Conservation (phyloP, 345 rosid genomes). For the Populus euphratica region DNA sequence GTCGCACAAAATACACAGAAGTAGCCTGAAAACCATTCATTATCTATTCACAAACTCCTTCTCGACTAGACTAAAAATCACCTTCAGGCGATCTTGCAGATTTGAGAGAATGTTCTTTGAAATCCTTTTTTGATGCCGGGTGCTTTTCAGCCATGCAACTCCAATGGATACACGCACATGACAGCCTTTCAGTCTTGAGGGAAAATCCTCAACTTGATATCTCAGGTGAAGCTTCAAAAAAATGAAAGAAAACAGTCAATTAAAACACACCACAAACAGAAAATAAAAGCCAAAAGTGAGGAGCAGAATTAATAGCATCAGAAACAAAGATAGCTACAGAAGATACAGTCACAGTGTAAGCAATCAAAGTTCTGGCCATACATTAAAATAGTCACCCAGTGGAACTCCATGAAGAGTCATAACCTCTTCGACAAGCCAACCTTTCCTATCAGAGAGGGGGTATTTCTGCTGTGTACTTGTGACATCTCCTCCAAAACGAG, state of each 20-base stretch:
- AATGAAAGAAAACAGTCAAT: slow-evolving; percentile 2
- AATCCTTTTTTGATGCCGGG: slow-evolving; percentile 66
- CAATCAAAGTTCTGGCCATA: slow-evolving; percentile 25
- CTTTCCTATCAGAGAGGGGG: slow-evolving; percentile 52
- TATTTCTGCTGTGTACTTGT: slow-evolving; percentile 89
- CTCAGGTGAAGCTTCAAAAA: slow-evolving; percentile 68
- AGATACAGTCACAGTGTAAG: neutral
- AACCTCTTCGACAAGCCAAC: slow-evolving; percentile 90
- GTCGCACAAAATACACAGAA: neutral
- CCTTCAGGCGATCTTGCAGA: slow-evolving; percentile 69
- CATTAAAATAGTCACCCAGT: slow-evolving; percentile 81
- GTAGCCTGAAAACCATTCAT: neutral
- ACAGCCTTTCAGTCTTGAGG: slow-evolving; percentile 55
- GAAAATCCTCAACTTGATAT: slow-evolving; percentile 71
- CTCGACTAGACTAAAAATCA: slow-evolving; percentile 58
- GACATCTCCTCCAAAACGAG: slow-evolving; percentile 89
- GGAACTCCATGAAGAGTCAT: slow-evolving; percentile 93
- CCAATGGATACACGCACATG: slow-evolving; percentile 59
- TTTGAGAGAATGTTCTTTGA: slow-evolving; percentile 61
- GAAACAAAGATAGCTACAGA: neutral
- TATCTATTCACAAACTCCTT: slow-evolving; percentile 60
- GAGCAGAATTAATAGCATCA: neutral
- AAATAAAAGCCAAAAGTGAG: neutral
- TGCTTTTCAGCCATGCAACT: slow-evolving; percentile 93
- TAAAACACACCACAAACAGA: neutral